phyloP scores from a whole-genome alignment of 2,329 filamentous ascomycete genomes.

The Phoma sp. region DNA sequence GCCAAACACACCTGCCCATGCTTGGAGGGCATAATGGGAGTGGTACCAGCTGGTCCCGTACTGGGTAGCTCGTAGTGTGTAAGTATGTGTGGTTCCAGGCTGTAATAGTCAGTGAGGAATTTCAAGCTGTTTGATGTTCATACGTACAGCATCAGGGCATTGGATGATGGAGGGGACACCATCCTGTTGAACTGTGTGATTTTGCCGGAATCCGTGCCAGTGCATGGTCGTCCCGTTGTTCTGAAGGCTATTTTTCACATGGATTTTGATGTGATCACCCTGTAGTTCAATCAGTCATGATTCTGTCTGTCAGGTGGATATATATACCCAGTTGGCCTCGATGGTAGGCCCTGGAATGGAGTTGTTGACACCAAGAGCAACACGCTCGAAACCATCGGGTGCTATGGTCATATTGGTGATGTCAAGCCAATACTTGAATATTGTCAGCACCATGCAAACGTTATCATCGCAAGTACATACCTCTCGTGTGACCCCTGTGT shows the following conservation, averaged over 20 bases:
- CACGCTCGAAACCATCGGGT: constrained; percentile 71
- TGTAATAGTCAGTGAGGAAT: constrained; percentile 1
- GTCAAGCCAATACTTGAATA: constrained; percentile 45
- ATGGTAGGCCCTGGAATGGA: constrained; percentile 76
- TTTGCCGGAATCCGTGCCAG: constrained; percentile 57
- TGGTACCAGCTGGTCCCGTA: constrained; percentile 67
- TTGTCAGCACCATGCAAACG: not conserved
- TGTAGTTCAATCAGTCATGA: not conserved
- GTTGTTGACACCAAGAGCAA: constrained; percentile 78
- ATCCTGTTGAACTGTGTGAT: constrained; percentile 70
- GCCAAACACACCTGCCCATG: constrained; percentile 35
- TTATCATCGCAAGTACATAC: constrained; percentile 33
- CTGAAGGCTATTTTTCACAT: constrained; percentile 40
- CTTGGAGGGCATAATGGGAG: constrained; percentile 64
- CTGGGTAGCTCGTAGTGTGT: constrained; percentile 49
- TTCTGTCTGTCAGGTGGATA: constrained; percentile 34
- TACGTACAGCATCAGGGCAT: constrained; percentile 16
- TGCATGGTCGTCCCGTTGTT: constrained; percentile 57
- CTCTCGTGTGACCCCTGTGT: constrained; percentile 61
- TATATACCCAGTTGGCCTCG: constrained; percentile 63
- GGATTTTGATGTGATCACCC: constrained; percentile 34
- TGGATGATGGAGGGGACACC: constrained; percentile 78
- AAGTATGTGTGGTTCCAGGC: constrained; percentile 12
- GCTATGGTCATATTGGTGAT: constrained; percentile 38
- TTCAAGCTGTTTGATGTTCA: not conserved